These are phyloP conservation scores for Fusarium sp. DNA, from an alignment of 2,329 filamentous ascomycete genomes.

Conservation along the genomic window DNA sequence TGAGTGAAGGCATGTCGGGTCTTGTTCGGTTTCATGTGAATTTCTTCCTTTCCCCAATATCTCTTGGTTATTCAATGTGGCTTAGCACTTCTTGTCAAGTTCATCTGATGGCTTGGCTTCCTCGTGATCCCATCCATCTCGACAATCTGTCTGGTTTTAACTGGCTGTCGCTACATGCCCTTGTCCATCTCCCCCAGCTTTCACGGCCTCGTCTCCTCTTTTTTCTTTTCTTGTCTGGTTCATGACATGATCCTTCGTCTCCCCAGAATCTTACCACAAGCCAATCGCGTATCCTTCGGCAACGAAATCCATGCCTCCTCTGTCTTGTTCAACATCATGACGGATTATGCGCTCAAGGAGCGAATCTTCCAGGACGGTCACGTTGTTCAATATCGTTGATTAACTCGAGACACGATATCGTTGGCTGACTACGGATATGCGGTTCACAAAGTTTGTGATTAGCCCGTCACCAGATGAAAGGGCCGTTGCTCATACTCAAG, in stretches of 20 bases:
- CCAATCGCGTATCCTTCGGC: background rate
- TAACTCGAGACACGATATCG: background rate
- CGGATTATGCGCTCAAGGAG: background rate
- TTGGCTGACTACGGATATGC: background rate
- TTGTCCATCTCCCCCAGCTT: background rate
- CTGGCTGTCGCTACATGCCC: conserved; percentile 6
- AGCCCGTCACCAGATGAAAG: background rate
- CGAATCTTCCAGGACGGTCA: background rate
- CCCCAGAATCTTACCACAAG: background rate
- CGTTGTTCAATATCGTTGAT: background rate
- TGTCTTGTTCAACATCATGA: background rate
- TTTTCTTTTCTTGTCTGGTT: background rate
- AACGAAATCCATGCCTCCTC: background rate
- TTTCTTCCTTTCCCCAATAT: conserved; percentile 1
- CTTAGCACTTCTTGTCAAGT: conserved; percentile 4
- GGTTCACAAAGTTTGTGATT: background rate
- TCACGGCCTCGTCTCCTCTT: background rate
- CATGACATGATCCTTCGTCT: background rate
- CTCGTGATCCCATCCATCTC: conserved; percentile 1
- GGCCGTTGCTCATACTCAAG: background rate
- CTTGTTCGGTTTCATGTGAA: conserved; percentile 45
- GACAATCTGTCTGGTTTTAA: background rate
- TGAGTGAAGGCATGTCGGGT: conserved; percentile 4
- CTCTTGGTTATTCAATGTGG: background rate
- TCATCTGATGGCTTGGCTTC: background rate